Percentiles rank a stretch among this genome's conserved stretches.
phyloP scores from a whole-genome alignment of 352 stramenopile genomes.

The Globisporangium polare region DNA sequence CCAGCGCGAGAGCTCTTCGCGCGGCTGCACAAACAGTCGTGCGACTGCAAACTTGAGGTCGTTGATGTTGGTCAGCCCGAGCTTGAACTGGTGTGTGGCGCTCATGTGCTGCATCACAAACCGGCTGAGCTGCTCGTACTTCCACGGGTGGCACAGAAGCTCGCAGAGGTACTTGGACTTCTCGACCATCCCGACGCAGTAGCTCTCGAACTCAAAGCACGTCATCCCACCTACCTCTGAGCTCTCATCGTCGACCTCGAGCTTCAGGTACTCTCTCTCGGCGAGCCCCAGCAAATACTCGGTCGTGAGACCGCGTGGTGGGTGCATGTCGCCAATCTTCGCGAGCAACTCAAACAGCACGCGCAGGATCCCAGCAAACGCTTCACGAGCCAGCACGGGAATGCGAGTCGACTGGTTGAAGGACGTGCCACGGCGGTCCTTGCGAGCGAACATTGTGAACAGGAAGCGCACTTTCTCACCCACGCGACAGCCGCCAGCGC shows the following conservation, averaged over 20 bases:
- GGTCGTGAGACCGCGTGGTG: conserved; percentile 28
- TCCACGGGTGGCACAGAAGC: conserved; percentile 64
- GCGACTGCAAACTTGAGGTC: conserved; percentile 86
- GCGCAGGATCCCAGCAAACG: conserved; percentile 45
- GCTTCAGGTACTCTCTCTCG: conserved; percentile 60
- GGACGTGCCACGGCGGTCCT: background rate
- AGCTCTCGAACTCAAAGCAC: conserved; percentile 65
- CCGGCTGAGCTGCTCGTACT: conserved; percentile 73
- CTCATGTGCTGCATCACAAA: conserved; percentile 87
- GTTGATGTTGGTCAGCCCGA: conserved; percentile 85
- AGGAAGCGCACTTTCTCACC: conserved; percentile 70
- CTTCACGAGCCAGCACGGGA: conserved; percentile 32
- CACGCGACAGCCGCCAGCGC: conserved; percentile 38
- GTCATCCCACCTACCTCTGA: conserved; percentile 55
- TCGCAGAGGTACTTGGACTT: conserved; percentile 67
- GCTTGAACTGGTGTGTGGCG: conserved; percentile 78
- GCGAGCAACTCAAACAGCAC: conserved; percentile 49
- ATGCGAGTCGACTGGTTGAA: conserved; percentile 18
- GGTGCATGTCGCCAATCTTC: conserved; percentile 55
- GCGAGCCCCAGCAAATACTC: conserved; percentile 40
- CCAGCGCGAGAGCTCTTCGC: conserved; percentile 53
- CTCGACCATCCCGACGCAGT: conserved; percentile 46
- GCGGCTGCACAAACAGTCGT: conserved; percentile 39
- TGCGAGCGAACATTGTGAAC: conserved; percentile 59
- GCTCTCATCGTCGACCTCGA: conserved; percentile 29